Base-by-base conservation (phyloP, 345 rosid genomes). In the Cardiospermum halicacabum region DNA sequence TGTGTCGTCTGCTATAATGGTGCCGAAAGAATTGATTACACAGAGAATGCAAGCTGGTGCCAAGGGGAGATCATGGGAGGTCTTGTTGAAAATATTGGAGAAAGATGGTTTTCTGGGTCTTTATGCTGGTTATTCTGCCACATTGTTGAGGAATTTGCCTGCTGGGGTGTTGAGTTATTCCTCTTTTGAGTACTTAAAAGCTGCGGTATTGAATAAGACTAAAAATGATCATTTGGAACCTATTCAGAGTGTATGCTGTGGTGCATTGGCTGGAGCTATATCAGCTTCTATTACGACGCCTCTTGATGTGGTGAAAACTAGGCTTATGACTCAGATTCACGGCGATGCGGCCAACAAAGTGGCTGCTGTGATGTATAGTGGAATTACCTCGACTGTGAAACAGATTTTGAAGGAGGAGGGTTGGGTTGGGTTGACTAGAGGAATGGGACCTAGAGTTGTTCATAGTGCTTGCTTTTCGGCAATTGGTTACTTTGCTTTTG, bases 381-480 rank as follows among this genome's bases (percentile, higher is more conserved):
- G 98, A 40, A 84, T 92, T 70, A 16, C 74, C 2, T 70, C 75
- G 1, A 85, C 89, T 0, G 91, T 87, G 73, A 88, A 55, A 66
- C 97, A 86, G 85, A 90, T 88, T 34, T 56, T 90, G 68, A 86
- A 68, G 82, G 97, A 93, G 75, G 98, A 93, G 75, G 98, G 98
- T 2, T 81, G 87, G 85, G 78, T 88, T 4, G 98, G 96, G 43
- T 86, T 93, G 66, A 86, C 84, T 0, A 77, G 96, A 0, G 97
- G 96, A 36, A 81, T 90, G 84, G 96, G 91, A 8, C 96, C 97
- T 7, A 74, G 96, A 62, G 95, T 93, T 62, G 73, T 93, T 71
- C 98, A 93, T 39, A 93, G 98, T 67, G 97, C 98, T 39, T 84
- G 96, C 65, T 90, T 93, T 74, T 87, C 97, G 0, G 98, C 98